A percentile compares a stretch with the other conserved stretches of the same genome.
phyloP scores from a whole-genome alignment of 805 yeast species.

The Candida bentonensis region DNA sequence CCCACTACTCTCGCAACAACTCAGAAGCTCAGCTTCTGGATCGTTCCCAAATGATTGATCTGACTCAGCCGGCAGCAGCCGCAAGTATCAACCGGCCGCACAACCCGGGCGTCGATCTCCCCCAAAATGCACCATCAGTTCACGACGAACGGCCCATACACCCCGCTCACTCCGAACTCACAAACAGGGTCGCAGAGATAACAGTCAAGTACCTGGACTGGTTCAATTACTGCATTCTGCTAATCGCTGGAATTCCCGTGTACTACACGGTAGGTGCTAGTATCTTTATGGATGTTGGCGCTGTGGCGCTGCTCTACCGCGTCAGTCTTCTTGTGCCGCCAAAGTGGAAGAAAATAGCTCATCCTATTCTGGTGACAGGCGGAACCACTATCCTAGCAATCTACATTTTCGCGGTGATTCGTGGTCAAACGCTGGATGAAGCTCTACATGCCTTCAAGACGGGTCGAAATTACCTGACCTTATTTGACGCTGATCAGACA shows the following conservation, averaged over 20 bases:
- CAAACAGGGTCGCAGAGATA: constrained; percentile 23
- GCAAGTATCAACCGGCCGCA: not conserved
- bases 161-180: too few relatives aligned
- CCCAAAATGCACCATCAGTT: not conserved
- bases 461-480: constrained; percentile 47
- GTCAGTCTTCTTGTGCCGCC: constrained; percentile 34
- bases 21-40: too few relatives aligned
- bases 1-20: too few relatives aligned
- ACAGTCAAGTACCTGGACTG: constrained; percentile 40
- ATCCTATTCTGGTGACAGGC: constrained; percentile 60
- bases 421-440: constrained; percentile 23
- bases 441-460: constrained; percentile 51
- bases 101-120: constrained; percentile 3
- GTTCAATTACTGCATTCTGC: constrained; percentile 32
- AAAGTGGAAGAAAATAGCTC: constrained; percentile 37
- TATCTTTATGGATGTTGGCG: constrained; percentile 47
- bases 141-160: too few relatives aligned
- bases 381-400: constrained; percentile 48
- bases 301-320: constrained; percentile 45
- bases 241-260: constrained; percentile 43
- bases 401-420: constrained; percentile 45
- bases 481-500: constrained; percentile 31
- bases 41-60: constrained; percentile 4
- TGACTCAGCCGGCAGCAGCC: not conserved
- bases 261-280: constrained; percentile 44